Conservation (phyloP, 2,329 filamentous ascomycete genomes). For the Alternaria metachromatica region DNA sequence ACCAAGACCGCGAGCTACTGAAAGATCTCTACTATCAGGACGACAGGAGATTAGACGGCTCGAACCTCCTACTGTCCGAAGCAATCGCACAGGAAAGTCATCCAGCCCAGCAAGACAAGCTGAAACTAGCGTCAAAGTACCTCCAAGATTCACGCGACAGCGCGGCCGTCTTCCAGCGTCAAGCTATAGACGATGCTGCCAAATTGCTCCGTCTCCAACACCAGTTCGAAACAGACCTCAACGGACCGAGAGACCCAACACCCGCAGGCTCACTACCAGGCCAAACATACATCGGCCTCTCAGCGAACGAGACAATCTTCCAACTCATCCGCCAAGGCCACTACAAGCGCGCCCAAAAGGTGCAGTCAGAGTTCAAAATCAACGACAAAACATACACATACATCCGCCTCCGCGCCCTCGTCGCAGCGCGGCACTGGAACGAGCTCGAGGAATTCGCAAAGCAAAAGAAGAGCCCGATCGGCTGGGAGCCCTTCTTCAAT, state of each 20-base stretch:
- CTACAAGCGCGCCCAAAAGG: slow-evolving; percentile 81
- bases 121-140: slow-evolving; percentile 83
- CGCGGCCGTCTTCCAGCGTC: slow-evolving; percentile 71
- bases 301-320: slow-evolving; percentile 90
- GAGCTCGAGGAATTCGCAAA: slow-evolving; percentile 87
- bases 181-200: slow-evolving; percentile 78
- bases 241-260: slow-evolving; percentile 58
- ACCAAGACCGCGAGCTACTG: slow-evolving; percentile 80
- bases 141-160: slow-evolving; percentile 84
- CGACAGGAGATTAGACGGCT: slow-evolving; percentile 85
- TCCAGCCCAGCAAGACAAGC: slow-evolving; percentile 78
- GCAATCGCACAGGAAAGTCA: slow-evolving; percentile 76
- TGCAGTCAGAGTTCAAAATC: slow-evolving; percentile 91
- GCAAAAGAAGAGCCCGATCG: slow-evolving; percentile 84
- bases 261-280: slow-evolving; percentile 12
- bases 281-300: slow-evolving; percentile 76
- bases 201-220: slow-evolving; percentile 86
- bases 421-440: slow-evolving; percentile 88
- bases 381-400: slow-evolving; percentile 91
- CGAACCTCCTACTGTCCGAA: slow-evolving; percentile 85
- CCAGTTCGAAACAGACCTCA: slow-evolving; percentile 80
- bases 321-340: slow-evolving; percentile 84
- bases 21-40: slow-evolving; percentile 99
- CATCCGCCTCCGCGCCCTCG: slow-evolving; percentile 82
- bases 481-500: slow-evolving; percentile 98